Percentiles rank a stretch among this genome's conserved stretches.
Evolutionary conservation across 441 rosid genomes (phyloP).

Genomic region (Brassica hybrid): DNA sequence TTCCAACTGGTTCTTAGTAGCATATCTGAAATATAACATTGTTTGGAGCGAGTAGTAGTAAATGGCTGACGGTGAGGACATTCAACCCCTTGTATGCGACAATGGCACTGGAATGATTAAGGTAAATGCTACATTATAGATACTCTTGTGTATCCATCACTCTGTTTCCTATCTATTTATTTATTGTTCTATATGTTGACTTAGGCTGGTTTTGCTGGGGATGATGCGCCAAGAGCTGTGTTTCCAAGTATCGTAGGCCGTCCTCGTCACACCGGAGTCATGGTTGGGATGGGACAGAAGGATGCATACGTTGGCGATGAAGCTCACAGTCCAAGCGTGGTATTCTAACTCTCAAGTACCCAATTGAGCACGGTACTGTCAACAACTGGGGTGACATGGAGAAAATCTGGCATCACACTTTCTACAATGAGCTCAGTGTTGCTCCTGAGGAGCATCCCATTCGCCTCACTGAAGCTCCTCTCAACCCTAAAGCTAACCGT

Average conservation of each 20-base stretch:
- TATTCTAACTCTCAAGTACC: constrained; percentile 42
- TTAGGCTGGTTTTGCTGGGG: constrained; percentile 78
- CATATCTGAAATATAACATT: background rate
- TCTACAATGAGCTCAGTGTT: constrained; percentile 53
- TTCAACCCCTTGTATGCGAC: constrained; percentile 66
- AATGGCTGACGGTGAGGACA: constrained; percentile 61
- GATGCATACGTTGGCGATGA: constrained; percentile 51
- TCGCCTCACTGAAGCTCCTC: constrained; percentile 49
- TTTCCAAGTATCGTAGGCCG: constrained; percentile 67
- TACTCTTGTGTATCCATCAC: too few species aligned
- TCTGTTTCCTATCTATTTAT: background rate
- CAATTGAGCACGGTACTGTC: constrained; percentile 54
- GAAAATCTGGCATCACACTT: constrained; percentile 53
- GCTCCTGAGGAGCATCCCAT: constrained; percentile 53
- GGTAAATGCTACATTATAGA: constrained; percentile 32
- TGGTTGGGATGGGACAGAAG: constrained; percentile 50
- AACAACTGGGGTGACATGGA: constrained; percentile 55
- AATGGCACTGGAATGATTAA: constrained; percentile 68
- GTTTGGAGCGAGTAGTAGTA: too few species aligned
- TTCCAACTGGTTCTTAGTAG: too few species aligned
- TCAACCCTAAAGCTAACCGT: constrained; percentile 51
- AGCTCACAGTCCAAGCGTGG: constrained; percentile 45
- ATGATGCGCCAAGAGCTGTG: constrained; percentile 76
- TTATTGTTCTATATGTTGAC: background rate
- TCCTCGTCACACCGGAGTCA: constrained; percentile 63